These are phyloP conservation scores for Podaxis mareebaensis DNA, from an alignment of 768 basidiomycete species.

Conservation along the genomic window DNA sequence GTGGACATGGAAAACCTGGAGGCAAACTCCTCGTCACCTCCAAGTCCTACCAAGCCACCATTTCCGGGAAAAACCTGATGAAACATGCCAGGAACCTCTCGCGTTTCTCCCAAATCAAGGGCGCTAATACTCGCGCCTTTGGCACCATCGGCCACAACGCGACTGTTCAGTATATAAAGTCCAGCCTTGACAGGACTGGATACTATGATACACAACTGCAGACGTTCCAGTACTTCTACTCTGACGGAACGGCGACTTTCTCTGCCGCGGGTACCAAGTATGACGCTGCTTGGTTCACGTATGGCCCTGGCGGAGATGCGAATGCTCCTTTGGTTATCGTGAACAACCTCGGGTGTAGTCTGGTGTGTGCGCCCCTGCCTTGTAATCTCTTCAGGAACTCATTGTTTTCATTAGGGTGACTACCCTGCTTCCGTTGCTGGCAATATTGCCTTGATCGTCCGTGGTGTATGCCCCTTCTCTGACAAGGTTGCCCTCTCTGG, in stretches of 20 bases:
- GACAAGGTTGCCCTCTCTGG: constrained; percentile 28
- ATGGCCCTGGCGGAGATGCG: constrained; percentile 26
- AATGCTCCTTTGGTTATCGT: constrained; percentile 26
- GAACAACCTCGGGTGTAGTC: constrained; percentile 27
- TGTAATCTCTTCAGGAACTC: neutral
- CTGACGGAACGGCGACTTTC: constrained; percentile 25
- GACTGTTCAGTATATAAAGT: constrained; percentile 30
- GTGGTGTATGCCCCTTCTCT: constrained; percentile 30
- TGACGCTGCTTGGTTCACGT: constrained; percentile 23
- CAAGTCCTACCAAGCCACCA: constrained; percentile 13
- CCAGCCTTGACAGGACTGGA: constrained; percentile 25
- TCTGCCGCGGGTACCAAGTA: constrained; percentile 19
- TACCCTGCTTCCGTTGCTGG: constrained; percentile 27
- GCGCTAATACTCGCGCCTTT: constrained; percentile 28
- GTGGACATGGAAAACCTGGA: neutral
- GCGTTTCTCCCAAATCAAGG: constrained; percentile 26
- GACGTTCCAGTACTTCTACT: constrained; percentile 31
- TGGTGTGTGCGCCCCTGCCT: constrained; percentile 17
- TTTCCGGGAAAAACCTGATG: constrained; percentile 23
- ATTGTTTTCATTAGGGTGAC: constrained; percentile 19
- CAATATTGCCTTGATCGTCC: constrained; percentile 29
- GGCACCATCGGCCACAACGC: constrained; percentile 32
- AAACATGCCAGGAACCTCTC: constrained; percentile 30
- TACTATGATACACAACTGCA: constrained; percentile 30
- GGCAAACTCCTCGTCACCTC: constrained; percentile 19